Percentiles rank a stretch among this genome's conserved stretches.
These are phyloP conservation scores for Arthrobotrys iridis DNA, from an alignment of 2,329 filamentous ascomycete species.

Conservation along the genomic window DNA sequence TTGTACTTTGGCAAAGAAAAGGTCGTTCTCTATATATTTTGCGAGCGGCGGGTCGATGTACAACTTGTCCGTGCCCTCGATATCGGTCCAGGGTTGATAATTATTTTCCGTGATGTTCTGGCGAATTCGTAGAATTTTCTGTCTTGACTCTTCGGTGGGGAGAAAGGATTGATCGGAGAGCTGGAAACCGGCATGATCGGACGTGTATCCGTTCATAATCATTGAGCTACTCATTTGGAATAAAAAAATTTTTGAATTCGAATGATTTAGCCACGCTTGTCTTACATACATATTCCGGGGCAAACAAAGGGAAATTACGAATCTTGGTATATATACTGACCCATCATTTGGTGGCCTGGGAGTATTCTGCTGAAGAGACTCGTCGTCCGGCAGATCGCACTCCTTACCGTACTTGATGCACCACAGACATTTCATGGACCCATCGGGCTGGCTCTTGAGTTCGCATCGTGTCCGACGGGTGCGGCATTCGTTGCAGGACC, in stretches of 20 bases:
- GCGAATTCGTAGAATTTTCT: conserved; percentile 55
- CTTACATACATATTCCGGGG: conserved; percentile 1
- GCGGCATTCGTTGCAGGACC: conserved; percentile 57
- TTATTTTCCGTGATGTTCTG: conserved; percentile 55
- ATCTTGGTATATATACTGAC: conserved; percentile 44
- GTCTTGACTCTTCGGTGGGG: conserved; percentile 38
- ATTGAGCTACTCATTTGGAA: conserved; percentile 53
- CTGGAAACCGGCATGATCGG: conserved; percentile 56
- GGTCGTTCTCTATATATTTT: conserved; percentile 50
- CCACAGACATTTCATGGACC: conserved; percentile 56
- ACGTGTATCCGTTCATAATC: conserved; percentile 56
- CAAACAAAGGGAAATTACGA: conserved; percentile 17
- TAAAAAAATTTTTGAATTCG: conserved; percentile 20
- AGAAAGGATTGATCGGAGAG: conserved; percentile 54
- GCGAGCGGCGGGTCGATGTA: conserved; percentile 55
- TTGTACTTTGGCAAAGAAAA: conserved; percentile 56
- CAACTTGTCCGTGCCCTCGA: conserved; percentile 54
- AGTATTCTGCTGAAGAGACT: conserved; percentile 45
- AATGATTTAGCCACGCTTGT: conserved; percentile 14
- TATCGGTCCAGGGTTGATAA: conserved; percentile 54
- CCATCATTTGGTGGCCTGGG: conserved; percentile 56
- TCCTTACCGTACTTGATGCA: conserved; percentile 56
- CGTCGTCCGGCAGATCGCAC: conserved; percentile 55
- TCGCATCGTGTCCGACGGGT: conserved; percentile 56
- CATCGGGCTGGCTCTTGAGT: conserved; percentile 50